Base-by-base conservation (phyloP, 2,329 filamentous ascomycete genomes). In the Botryosphaeria dothidea region DNA sequence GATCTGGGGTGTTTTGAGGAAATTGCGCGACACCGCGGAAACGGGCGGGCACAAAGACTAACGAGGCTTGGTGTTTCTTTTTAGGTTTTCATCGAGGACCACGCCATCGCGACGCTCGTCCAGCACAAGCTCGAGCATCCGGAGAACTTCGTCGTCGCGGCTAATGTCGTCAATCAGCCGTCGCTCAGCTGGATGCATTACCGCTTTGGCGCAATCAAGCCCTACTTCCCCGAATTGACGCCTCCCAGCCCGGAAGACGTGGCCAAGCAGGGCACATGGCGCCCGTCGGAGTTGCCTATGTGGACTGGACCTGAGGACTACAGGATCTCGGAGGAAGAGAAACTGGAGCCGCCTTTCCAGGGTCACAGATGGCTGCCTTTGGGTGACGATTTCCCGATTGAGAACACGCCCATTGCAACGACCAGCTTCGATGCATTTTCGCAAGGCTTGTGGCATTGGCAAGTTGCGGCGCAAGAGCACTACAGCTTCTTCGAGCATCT, bases 101-200 rank as follows among this genome's bases (percentile, higher is more conserved):
- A 78, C 62, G 78, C 82, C 25, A 84, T 88, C 56, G 80, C 84
- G 2, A 82, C 83, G 3, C 77, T 88, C 6, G 79, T 86, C 29
- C 82, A 83, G 67, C 84, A 83, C 21, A 83, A 83, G 67, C 71
- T 84, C 56, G 77, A 81, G 3, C 79, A 86, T 34, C 83, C 84
- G 7, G 79, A 85, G 43, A 80, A 80, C 27, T 81, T 81, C 67
- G 75, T 82, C 51, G 81, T 87, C 15, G 84, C 83, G 2, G 84
- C 84, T 57, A 86, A 87, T 67, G 78, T 88, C 23, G 76, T 87
- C 67, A 87, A 87, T 66, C 83, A 85, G 56, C 84, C 84, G 15
- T 78, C 84, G 11, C 81, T 86, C 34, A 80, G 80, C 56, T 82
- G 83, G 75, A 76, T 87, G 19, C 85, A 88, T 68, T 82, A 81